Conservation (phyloP, 352 stramenopile species). For the Aphanomyces cochlioides region DNA sequence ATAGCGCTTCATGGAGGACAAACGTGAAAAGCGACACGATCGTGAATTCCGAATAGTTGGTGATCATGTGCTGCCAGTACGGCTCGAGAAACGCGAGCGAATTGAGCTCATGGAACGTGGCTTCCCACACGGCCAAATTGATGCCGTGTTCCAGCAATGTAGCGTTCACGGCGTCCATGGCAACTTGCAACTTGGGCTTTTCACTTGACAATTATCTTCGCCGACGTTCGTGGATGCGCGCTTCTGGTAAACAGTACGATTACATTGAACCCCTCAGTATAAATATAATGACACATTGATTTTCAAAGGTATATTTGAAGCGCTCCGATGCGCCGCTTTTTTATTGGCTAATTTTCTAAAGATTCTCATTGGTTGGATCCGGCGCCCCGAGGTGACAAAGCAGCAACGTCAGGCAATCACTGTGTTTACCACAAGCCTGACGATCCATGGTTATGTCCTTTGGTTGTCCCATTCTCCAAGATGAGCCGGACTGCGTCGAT, state of each 20-base stretch:
- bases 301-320: not conserved
- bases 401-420: constrained; percentile 6
- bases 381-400: constrained; percentile 8
- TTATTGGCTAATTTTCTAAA: not conserved
- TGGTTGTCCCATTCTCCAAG: not conserved
- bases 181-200: not conserved
- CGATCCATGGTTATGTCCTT: too few relatives aligned
- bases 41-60: constrained; percentile 30
- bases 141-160: constrained; percentile 29
- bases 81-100: constrained; percentile 26
- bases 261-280: constrained; percentile 14
- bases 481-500: constrained; percentile 11
- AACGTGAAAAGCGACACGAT: constrained; percentile 31
- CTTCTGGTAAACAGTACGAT: constrained; percentile 22
- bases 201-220: too few relatives aligned
- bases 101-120: constrained; percentile 29
- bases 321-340: not conserved
- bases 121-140: constrained; percentile 8
- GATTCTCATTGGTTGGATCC: not conserved
- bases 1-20: constrained; percentile 29
- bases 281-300: too few relatives aligned
- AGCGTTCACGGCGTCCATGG: constrained; percentile 27
- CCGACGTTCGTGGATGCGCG: too few relatives aligned
- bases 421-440: not conserved
- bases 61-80: constrained; percentile 29